Base-by-base conservation (phyloP, 345 rosid species). In the Populus euphratica region DNA sequence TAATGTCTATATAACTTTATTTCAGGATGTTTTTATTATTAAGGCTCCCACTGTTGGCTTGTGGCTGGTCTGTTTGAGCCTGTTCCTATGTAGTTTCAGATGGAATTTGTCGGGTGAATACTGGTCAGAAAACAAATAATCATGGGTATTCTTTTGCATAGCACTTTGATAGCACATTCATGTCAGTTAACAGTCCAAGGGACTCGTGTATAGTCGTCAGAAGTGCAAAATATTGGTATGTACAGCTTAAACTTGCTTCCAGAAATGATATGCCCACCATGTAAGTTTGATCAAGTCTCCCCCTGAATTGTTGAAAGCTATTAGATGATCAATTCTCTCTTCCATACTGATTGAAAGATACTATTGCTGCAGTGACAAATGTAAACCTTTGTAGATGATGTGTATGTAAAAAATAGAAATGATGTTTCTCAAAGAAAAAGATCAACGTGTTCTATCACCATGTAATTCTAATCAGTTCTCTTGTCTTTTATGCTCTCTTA, bases 181-280 rank as follows among this genome's bases (percentile, higher is more conserved):
- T 56, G 20, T 66, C 25, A 16, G 27, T 18, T 31, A 14, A 54
- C 56, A 27, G 70, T 23, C 39, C 5, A 36, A 27, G 68, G 56
- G n/a, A 43, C 69, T 69, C 12, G 8, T 18, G 23, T n/a, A 72
- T 27, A 10, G 36, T 50, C 14, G n/a, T 23, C 25, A 69, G 49
- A 68, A 72, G 25, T 41, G n/a, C 35, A 23, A 69, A 73, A 35
- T 33, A 33, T 38, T 68, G 62, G 75, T 74, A 63, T 54, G 41
- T 63, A 75, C 38, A 61, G 70, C 35, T 69, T 62, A n/a, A 21
- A 56, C 68, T 47, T 67, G 47, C 76, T 2, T 67, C 8, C 17
- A 25, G 67, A 43, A 56, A 69, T 61, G 47, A 74, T 44, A 47
- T 69, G 20, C 69, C 75, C 23, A 11, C 35, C 69, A 7, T 70